Evolutionary conservation across 495 filamentous ascomycete genomes (phyloP), one percentile per base, ranked within the genome.

Genomic region (Chaetomium cochliodes): DNA sequence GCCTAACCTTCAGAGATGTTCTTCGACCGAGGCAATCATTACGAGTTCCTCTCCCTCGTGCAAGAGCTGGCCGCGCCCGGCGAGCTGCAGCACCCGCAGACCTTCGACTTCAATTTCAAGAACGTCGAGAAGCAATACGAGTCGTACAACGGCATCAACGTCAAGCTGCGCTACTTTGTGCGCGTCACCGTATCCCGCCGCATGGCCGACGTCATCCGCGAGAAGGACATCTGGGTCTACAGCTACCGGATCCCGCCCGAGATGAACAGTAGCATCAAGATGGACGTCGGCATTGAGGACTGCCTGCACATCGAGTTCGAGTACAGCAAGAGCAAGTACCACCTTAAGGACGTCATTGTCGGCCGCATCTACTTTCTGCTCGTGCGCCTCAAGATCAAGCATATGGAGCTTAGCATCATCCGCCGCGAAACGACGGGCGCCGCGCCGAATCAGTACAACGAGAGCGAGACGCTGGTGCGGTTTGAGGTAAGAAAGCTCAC

Each of bases 201-300:
- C 70, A 98, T 99, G 92, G 90, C 91, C 68, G 96, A 98, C 76
- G 94, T 98, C 52, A 89, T 97, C 69, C 90, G 96, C 68, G 94
- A 99, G 83, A 99, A 99, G 84, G 96, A 99, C 79, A 88, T 99
- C 67, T 99, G 94, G 94, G 94, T 99, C 33, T 99, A 99, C 83
- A 92, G 89, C 60, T 99, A 99, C 81, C 90, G 93, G 73, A 93
- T 98, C 82, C 93, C 94, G 15, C 96, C 96, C 51, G 96, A 98
- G 86, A 96, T 90, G 75, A 98, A 98, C 82, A 92, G 86, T 79
- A 90, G 88, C 58, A 99, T 99, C 84, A 99, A 99, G 86, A 99
- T 99, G 94, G 94, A 99, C 73, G 94, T 99, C 65, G 94, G 94
- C 49, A 99, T 99, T 75, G 94, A 99, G 79, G 94, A 99, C 77